Percentiles rank a stretch among this genome's conserved stretches.
Conservation (phyloP, 1,284 basidiomycete genomes). For the Boletellus deceptivus region DNA sequence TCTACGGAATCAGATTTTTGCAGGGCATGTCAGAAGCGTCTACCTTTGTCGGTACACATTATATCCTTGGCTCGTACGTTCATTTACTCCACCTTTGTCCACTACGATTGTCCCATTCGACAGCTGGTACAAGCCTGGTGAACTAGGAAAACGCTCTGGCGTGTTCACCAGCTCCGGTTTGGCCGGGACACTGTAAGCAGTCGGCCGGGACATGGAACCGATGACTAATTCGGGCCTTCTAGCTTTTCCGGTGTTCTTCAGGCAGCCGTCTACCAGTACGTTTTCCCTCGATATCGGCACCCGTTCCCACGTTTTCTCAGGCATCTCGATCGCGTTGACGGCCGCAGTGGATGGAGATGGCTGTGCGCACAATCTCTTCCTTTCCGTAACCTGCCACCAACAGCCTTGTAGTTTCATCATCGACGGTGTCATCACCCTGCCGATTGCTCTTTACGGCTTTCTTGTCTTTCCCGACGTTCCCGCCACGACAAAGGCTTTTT, state of each 20-base stretch:
- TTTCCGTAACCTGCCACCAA: neutral
- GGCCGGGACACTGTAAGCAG: conserved; percentile 56
- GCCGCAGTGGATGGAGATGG: conserved; percentile 72
- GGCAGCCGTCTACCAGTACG: conserved; percentile 58
- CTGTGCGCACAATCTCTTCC: conserved; percentile 41
- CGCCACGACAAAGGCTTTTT: conserved; percentile 61
- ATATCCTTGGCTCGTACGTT: conserved; percentile 65
- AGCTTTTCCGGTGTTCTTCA: conserved; percentile 74
- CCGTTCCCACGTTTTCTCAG: conserved; percentile 18
- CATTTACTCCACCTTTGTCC: neutral
- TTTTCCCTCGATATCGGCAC: neutral
- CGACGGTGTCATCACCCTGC: conserved; percentile 70
- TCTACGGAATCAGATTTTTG: conserved; percentile 72
- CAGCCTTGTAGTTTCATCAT: conserved; percentile 57
- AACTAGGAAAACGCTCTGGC: conserved; percentile 69
- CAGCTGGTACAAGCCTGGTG: conserved; percentile 68
- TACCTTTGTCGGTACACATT: conserved; percentile 74
- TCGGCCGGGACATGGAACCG: neutral
- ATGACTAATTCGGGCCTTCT: conserved; percentile 3
- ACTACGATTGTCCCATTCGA: neutral
- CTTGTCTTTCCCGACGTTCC: conserved; percentile 73
- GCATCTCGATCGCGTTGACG: conserved; percentile 55
- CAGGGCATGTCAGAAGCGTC: conserved; percentile 73
- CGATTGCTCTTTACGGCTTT: conserved; percentile 72
- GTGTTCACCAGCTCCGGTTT: conserved; percentile 71